These are phyloP conservation scores for Begonia peltatifolia DNA, from an alignment of 306 rosid genomes.

Conservation along the genomic window DNA sequence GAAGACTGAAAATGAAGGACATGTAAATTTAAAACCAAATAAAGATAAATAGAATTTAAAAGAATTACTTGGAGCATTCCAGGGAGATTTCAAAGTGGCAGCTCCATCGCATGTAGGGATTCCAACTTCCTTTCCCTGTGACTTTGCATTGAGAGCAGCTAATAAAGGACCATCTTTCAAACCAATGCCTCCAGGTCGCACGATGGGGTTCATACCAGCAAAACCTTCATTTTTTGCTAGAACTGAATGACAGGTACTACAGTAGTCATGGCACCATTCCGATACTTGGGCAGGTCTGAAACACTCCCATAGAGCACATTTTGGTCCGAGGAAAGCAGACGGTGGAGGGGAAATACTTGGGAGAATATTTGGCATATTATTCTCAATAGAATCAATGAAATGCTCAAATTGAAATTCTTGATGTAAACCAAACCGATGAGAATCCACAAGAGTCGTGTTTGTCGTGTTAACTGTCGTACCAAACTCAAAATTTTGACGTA, in stretches of 20 bases:
- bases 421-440: conserved; percentile 39
- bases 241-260: conserved; percentile 83
- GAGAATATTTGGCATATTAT: conserved; percentile 36
- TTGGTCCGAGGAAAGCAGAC: conserved; percentile 95
- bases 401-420: conserved; percentile 40
- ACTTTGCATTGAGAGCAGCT: conserved; percentile 79
- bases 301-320: conserved; percentile 98
- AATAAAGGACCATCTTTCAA: conserved; percentile 77
- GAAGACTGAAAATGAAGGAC: neutral
- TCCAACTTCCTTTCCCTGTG: conserved; percentile 82
- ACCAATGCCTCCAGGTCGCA: conserved; percentile 86
- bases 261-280: conserved; percentile 81
- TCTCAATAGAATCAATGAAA: conserved; percentile 35
- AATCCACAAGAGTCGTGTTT: conserved; percentile 28
- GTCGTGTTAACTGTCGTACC: neutral
- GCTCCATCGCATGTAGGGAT: conserved; percentile 97
- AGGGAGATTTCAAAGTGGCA: conserved; percentile 89
- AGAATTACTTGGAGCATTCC: conserved; percentile 84
- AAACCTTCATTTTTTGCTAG: conserved; percentile 90
- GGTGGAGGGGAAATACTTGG: conserved; percentile 82
- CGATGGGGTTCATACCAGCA: conserved; percentile 80
- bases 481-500: conserved; percentile 4
- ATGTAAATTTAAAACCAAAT: neutral
- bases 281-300: conserved; percentile 83
- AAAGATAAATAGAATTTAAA: neutral